Evolutionary conservation across 2,329 filamentous ascomycete genomes (phyloP).

Genomic region (Fusarium nygamai): DNA sequence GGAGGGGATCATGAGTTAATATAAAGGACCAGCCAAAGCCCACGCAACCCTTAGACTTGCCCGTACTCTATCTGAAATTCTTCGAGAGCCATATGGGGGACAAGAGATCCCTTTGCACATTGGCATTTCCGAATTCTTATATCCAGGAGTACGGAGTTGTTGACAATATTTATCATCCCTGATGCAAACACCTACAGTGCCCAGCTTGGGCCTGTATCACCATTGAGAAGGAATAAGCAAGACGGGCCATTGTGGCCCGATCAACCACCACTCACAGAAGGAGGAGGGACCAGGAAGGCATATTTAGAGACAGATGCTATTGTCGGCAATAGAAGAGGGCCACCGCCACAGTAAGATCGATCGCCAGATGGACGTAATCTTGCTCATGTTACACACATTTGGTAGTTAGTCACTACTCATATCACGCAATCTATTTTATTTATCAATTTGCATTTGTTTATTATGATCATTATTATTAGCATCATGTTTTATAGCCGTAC

Average conservation of each 20-base stretch:
- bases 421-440: constrained; percentile 29
- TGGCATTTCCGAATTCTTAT: constrained; percentile 36
- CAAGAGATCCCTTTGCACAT: constrained; percentile 13
- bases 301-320: constrained; percentile 10
- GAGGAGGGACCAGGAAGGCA: constrained; percentile 10
- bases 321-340: constrained; percentile 27
- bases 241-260: neutral
- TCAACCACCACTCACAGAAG: constrained; percentile 24
- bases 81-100: constrained; percentile 14
- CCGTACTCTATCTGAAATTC: constrained; percentile 1
- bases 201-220: constrained; percentile 22
- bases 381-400: constrained; percentile 23
- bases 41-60: constrained; percentile 8
- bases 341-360: constrained; percentile 14
- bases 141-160: constrained; percentile 38
- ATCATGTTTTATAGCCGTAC: neutral
- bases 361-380: constrained; percentile 18
- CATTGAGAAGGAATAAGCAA: neutral
- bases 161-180: constrained; percentile 8
- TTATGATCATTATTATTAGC: neutral
- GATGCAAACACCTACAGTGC: constrained; percentile 25
- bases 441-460: constrained; percentile 10
- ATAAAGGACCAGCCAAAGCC: constrained; percentile 28
- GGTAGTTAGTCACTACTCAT: constrained; percentile 25
- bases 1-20: constrained; percentile 22